Conservation (phyloP, 805 yeast species). For the Yamadazyma endophytica region DNA sequence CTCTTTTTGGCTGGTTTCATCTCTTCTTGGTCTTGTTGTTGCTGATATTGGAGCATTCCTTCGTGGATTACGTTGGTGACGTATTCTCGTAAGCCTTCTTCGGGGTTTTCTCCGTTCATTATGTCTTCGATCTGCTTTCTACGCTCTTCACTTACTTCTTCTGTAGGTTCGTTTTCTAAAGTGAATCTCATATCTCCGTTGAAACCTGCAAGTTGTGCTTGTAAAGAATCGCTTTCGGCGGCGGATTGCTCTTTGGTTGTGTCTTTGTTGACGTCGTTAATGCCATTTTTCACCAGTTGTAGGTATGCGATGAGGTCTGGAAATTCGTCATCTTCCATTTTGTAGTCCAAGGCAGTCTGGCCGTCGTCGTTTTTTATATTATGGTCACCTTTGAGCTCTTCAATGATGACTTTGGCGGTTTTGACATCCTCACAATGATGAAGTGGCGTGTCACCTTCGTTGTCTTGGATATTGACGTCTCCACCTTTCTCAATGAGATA, state of each 20-base stretch:
- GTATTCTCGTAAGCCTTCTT: constrained; percentile 66
- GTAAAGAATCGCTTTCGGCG: constrained; percentile 16
- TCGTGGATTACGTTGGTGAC: constrained; percentile 63
- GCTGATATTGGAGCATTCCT: constrained; percentile 36
- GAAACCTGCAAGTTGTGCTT: constrained; percentile 34
- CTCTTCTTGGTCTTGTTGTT: constrained; percentile 14
- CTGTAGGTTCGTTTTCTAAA: constrained; percentile 37
- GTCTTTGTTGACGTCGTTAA: constrained; percentile 12
- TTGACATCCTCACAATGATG: constrained; percentile 78
- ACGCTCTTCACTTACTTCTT: constrained; percentile 38
- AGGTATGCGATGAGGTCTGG: constrained; percentile 74
- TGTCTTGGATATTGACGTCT: constrained; percentile 75
- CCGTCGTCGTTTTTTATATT: constrained; percentile 67
- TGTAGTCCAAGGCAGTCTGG: constrained; percentile 65
- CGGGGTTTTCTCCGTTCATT: constrained; percentile 76
- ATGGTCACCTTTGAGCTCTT: constrained; percentile 64
- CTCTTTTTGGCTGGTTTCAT: constrained; percentile 19
- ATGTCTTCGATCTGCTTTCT: constrained; percentile 66
- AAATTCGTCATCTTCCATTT: constrained; percentile 81
- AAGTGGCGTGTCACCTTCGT: constrained; percentile 92
- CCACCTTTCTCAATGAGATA: constrained; percentile 62
- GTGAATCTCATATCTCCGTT: constrained; percentile 57
- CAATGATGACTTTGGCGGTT: constrained; percentile 64
- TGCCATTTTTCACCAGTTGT: constrained; percentile 35
- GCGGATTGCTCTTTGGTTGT: constrained; percentile 1